Evolutionary conservation across 495 filamentous ascomycete species (phyloP).

Genomic region (Neurospora sp.): DNA sequence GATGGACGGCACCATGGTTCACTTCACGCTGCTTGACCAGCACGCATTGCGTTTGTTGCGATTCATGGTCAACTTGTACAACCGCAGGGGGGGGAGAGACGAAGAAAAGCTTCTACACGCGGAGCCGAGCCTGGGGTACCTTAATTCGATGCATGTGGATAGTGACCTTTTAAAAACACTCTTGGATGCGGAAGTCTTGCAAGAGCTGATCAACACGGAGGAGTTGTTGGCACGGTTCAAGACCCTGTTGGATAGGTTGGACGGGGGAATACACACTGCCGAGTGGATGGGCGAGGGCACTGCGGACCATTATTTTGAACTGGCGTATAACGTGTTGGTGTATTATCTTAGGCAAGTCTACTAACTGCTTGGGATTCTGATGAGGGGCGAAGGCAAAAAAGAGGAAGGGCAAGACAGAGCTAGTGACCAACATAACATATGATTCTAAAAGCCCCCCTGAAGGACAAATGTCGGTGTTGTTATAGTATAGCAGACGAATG

Average conservation of each 20-base stretch:
- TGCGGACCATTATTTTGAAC: conserved; percentile 17
- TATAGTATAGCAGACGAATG: not conserved
- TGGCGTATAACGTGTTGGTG: conserved; percentile 36
- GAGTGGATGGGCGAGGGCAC: conserved; percentile 1
- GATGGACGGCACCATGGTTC: conserved; percentile 54
- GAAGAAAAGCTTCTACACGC: not conserved
- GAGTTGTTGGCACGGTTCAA: conserved; percentile 16
- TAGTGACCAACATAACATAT: not conserved
- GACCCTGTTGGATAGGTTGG: conserved; percentile 27
- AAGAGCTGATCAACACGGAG: conserved; percentile 28
- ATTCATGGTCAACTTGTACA: conserved; percentile 50
- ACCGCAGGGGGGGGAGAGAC: conserved; percentile 14
- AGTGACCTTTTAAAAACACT: conserved; percentile 52
- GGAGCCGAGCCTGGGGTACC: conserved; percentile 18
- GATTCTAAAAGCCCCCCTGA: not conserved
- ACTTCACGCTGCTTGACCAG: conserved; percentile 46
- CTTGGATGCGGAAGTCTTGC: conserved; percentile 38
- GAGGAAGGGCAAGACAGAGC: not conserved
- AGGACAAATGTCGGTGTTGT: not conserved
- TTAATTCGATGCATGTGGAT: conserved; percentile 49
- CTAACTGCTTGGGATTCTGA: conserved; percentile 3
- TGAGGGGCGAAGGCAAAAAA: not conserved
- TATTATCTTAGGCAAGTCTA: conserved; percentile 35
- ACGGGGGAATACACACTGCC: conserved; percentile 14
- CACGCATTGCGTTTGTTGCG: conserved; percentile 50